Evolutionary conservation across 495 filamentous ascomycete genomes (phyloP), one percentile per base, ranked within the genome.

Genomic region (Cryomyces antarcticus): DNA sequence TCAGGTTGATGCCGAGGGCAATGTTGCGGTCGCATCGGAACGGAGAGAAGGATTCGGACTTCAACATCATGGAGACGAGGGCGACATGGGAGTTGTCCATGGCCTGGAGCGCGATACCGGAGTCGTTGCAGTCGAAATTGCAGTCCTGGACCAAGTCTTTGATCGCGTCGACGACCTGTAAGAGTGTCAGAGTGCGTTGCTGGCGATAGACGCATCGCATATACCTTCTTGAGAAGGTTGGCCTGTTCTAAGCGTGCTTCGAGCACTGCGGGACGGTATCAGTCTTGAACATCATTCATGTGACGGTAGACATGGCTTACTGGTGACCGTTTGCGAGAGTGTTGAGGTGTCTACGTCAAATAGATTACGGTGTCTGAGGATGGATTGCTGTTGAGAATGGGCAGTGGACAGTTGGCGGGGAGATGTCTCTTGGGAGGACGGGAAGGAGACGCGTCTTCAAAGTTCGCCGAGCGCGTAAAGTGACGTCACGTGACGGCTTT

Each of bases 101-200:
- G 53, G 89, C 89, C 66, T 99, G 89, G 29, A 99, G 80, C 41
- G 86, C 86, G 61, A 99, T 88, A 41, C 89, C 89, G 49, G 82
- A 83, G 72, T 99, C 89, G 79, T 96, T 99, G 80, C 92, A 99
- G 68, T 99, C 89, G 66, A 99, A 99, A 67, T 99, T 99, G 75
- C 92, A 96, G 67, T 96, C 88, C 65, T 96, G 89, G 41, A 99
- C 89, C 28, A 99, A 77, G 55, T 99, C 92, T 65, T 94, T 96
- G 76, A 99, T 93, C 46, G 89, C 84, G 62, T 96, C 92, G 62
- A 96, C 87, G 49, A 94, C 83, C 88, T 94, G 53, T 38, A 48
- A 31, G 36, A 50, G 35, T 36, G 41, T 55, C 51, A 48, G 45
- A 17, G 46, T 39, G 17, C 31, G 37, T 44, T 44, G 31, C 9